A percentile compares a stretch with the other conserved stretches of the same genome.
Evolutionary conservation across 2,329 filamentous ascomycete species (phyloP).

Genomic region (Parasarocladium wereldwijsianum): DNA sequence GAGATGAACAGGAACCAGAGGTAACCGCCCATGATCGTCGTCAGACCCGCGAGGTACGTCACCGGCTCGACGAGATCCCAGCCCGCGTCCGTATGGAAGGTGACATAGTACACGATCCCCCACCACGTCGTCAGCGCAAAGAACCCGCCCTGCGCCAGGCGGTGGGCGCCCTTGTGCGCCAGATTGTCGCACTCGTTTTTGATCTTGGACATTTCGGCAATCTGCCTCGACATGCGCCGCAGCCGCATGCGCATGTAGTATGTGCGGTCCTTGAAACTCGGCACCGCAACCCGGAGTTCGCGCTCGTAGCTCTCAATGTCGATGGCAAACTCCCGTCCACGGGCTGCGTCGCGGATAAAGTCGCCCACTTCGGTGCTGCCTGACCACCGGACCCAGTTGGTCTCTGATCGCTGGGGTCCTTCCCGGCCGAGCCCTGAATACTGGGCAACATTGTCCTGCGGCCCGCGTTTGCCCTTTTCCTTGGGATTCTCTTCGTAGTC

Average conservation of each 20-base stretch:
- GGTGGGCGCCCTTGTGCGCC: conserved; percentile 63
- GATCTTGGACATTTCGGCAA: conserved; percentile 54
- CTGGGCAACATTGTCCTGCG: conserved; percentile 39
- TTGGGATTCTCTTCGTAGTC: conserved; percentile 39
- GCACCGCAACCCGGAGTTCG: conserved; percentile 66
- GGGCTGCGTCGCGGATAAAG: conserved; percentile 80
- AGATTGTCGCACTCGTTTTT: conserved; percentile 71
- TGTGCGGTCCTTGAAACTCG: conserved; percentile 80
- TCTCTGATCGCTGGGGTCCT: conserved; percentile 26
- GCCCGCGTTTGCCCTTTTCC: conserved; percentile 8
- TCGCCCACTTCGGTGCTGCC: conserved; percentile 82
- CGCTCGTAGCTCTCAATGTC: conserved; percentile 53
- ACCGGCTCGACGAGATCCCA: conserved; percentile 90
- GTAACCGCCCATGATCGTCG: conserved; percentile 78
- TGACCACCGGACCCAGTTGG: conserved; percentile 70
- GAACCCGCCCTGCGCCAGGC: conserved; percentile 69
- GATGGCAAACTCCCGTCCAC: conserved; percentile 72
- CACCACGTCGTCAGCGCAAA: conserved; percentile 62
- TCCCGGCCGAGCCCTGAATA: conserved; percentile 59
- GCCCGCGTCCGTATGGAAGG: conserved; percentile 59
- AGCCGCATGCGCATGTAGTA: conserved; percentile 71
- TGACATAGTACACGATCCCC: conserved; percentile 62
- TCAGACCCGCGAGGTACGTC: conserved; percentile 77
- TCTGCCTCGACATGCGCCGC: conserved; percentile 52
- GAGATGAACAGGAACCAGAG: conserved; percentile 92